Evolutionary conservation across 768 basidiomycete species (phyloP), one percentile per base, ranked within the genome.

Genomic region (Ramaria sp.): DNA sequence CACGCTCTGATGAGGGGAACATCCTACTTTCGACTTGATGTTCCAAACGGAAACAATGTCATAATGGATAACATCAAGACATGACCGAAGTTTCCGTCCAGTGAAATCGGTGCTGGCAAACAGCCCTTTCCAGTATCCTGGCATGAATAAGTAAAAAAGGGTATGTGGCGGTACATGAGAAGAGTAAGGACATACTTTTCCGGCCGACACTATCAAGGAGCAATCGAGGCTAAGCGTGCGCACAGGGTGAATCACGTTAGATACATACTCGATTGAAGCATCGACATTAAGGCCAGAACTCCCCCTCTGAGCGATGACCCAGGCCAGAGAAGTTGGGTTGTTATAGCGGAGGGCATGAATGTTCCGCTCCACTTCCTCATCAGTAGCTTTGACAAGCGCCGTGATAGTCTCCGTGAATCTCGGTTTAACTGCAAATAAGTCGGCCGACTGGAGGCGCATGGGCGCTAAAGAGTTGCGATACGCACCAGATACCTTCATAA

Each of bases 31-130:
- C 6, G 33, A 34, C 6, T 39, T n/a, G 49, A 69, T 67, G 60
- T 68, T 68, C 66, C 66, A 66, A 20, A 62, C 54, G 22, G 58
- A 48, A 22, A 65, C 53, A 22, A 67, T 66, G 43, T 67, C 66
- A n/a, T n/a, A n/a, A n/a, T n/a, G n/a, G n/a, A n/a, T n/a, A n/a
- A n/a, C n/a, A n/a, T n/a, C n/a, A n/a, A n/a, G n/a, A 43, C 62
- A 65, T 24, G 59, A 11, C 34, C 34, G 15, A 34, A 63, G 55
- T 27, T 22, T 53, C 60, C 60, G 24, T 45, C 61, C 54, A 27
- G 59, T 22, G 61, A 61, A 65, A 60, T 60, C 37, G 53, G 59
- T n/a, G n/a, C n/a, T n/a, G n/a, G n/a, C n/a, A n/a, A n/a, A n/a
- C n/a, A n/a, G n/a, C n/a, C n/a, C n/a, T 54, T 48, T 57, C 63